A percentile compares a stretch with the other conserved stretches of the same genome.
These are phyloP conservation scores for Ophiostoma sp. DNA, from an alignment of 2,329 filamentous ascomycete species.

Conservation along the genomic window DNA sequence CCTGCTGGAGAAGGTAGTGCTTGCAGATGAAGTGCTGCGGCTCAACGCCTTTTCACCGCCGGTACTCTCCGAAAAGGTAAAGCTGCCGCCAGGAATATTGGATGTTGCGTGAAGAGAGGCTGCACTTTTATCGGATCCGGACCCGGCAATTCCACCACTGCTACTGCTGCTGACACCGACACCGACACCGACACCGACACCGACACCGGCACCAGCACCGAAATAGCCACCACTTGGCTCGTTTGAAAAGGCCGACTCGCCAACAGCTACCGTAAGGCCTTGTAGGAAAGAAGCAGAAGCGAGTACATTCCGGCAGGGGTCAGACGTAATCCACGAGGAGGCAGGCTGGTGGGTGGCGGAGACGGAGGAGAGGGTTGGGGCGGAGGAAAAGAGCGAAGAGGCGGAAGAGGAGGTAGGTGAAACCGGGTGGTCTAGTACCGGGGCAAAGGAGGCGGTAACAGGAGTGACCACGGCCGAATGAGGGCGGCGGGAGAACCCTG, in stretches of 20 bases:
- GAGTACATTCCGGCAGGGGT: constrained; percentile 19
- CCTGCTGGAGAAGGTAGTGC: background rate
- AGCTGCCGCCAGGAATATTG: background rate
- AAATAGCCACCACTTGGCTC: background rate
- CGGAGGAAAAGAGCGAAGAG: constrained; percentile 21
- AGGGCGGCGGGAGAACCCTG: background rate
- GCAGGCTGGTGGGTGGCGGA: constrained; percentile 11
- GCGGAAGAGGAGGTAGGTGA: constrained; percentile 15
- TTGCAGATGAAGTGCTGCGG: background rate
- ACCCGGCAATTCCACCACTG: background rate
- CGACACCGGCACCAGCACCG: background rate
- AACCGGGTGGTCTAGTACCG: constrained; percentile 11
- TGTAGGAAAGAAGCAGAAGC: background rate
- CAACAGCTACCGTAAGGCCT: constrained; percentile 7
- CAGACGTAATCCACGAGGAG: constrained; percentile 17
- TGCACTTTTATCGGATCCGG: background rate
- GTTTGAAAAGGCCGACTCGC: constrained; percentile 13
- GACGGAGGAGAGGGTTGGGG: constrained; percentile 12
- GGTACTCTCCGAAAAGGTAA: background rate
- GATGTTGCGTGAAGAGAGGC: too few relatives aligned
- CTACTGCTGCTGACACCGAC: background rate
- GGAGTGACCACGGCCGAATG: constrained; percentile 13
- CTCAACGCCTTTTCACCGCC: background rate
- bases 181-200: background rate
- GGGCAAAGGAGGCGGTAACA: background rate